phyloP scores from a whole-genome alignment of 2,329 filamentous ascomycete species.

The Byssochlamys sp. region DNA sequence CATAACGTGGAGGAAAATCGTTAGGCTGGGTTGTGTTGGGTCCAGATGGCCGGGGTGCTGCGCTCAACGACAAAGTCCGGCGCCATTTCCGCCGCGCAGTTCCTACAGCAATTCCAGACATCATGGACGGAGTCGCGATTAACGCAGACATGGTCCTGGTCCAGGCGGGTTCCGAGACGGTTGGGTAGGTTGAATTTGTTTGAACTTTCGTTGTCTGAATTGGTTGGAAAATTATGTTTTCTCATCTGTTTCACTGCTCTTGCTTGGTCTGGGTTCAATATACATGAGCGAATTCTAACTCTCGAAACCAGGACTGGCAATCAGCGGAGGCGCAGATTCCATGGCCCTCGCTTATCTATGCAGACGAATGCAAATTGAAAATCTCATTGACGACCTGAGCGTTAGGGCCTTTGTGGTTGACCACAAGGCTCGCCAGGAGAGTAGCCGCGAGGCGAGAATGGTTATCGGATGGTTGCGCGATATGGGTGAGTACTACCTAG shows the following conservation, averaged over 20 bases:
- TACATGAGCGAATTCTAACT: not conserved
- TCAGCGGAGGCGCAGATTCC: constrained; percentile 93
- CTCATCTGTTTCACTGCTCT: too few species aligned
- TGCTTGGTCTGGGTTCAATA: too few species aligned
- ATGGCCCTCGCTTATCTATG: constrained; percentile 84
- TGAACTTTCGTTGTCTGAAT: not conserved
- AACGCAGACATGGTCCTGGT: constrained; percentile 3
- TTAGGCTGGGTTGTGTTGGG: not conserved
- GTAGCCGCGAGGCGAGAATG: constrained; percentile 44
- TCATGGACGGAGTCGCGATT: constrained; percentile 18
- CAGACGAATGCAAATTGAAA: constrained; percentile 34
- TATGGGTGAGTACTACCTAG: constrained; percentile 29
- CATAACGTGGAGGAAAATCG: not conserved
- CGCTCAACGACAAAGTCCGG: not conserved
- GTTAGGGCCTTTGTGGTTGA: constrained; percentile 53
- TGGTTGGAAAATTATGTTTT: not conserved
- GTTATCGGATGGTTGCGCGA: constrained; percentile 39
- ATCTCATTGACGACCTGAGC: constrained; percentile 12
- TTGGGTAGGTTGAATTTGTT: constrained; percentile 16
- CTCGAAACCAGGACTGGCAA: constrained; percentile 53
- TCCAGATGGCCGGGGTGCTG: constrained; percentile 4
- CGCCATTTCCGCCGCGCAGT: constrained; percentile 19
- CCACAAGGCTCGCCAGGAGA: constrained; percentile 48
- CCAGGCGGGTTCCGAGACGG: constrained; percentile 11
- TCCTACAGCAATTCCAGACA: constrained; percentile 19